These are phyloP conservation scores for Naganishia liquefaciens DNA, from an alignment of 1,284 basidiomycete species.

Conservation along the genomic window DNA sequence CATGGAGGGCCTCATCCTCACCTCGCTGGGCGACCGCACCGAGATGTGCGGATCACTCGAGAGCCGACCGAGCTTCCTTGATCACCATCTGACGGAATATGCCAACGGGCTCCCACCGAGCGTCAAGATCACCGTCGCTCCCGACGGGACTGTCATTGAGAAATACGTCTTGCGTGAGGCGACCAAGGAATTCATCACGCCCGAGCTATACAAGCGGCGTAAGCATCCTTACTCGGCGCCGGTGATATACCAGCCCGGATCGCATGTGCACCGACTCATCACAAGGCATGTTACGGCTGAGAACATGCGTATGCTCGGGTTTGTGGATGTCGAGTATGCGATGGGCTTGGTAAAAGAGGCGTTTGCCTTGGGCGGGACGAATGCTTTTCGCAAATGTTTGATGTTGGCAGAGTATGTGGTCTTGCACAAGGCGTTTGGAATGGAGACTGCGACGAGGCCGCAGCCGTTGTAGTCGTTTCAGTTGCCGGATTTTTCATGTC, in stretches of 20 bases:
- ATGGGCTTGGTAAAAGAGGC: conserved; percentile 34
- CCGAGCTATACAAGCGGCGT: conserved; percentile 38
- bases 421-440: conserved; percentile 27
- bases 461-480: neutral
- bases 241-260: conserved; percentile 34
- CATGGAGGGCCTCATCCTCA: conserved; percentile 54
- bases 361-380: conserved; percentile 32
- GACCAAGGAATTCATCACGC: conserved; percentile 48
- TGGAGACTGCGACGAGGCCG: conserved; percentile 14
- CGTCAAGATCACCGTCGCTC: conserved; percentile 38
- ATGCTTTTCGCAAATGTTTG: conserved; percentile 29
- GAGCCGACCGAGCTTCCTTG: conserved; percentile 55
- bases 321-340: conserved; percentile 37
- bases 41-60: conserved; percentile 57
- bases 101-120: conserved; percentile 51
- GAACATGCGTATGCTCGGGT: conserved; percentile 39
- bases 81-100: conserved; percentile 53
- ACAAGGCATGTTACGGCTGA: conserved; percentile 36
- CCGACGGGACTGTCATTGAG: conserved; percentile 48
- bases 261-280: conserved; percentile 36
- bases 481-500: neutral
- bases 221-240: conserved; percentile 43
- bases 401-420: conserved; percentile 29
- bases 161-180: conserved; percentile 56
- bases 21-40: conserved; percentile 50